Conservation (phyloP, 2,329 filamentous ascomycete species). For the Diplodia seriata region DNA sequence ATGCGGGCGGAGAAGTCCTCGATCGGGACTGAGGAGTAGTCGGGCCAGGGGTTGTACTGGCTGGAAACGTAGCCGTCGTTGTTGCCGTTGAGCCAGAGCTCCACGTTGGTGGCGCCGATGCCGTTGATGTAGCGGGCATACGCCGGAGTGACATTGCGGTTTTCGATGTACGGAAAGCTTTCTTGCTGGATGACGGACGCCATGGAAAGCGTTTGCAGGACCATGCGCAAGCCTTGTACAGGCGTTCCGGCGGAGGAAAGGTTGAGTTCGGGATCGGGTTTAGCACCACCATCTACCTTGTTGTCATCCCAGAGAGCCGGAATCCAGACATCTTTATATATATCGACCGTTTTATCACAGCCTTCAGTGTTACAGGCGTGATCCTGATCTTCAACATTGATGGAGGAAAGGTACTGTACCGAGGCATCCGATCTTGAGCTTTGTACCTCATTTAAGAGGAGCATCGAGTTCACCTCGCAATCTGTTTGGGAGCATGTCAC, state of each 20-base stretch:
- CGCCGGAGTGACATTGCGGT: too few species aligned
- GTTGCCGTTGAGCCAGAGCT: neutral
- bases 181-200: neutral
- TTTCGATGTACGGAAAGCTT: neutral
- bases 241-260: neutral
- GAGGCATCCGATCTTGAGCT: neutral
- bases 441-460: neutral
- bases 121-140: neutral
- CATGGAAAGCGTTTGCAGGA: neutral
- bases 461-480: conserved; percentile 5
- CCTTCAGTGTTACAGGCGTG: too few species aligned
- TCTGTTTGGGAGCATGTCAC: neutral
- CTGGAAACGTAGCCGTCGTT: neutral
- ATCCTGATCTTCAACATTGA: neutral
- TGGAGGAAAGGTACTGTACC: neutral
- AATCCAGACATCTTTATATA: neutral
- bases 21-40: neutral
- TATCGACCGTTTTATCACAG: too few species aligned
- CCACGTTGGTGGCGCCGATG: neutral
- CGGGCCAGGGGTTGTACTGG: neutral
- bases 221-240: neutral
- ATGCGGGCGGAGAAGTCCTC: neutral
- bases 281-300: too few species aligned
- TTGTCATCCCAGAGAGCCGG: neutral
- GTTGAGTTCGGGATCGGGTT: neutral